Base-by-base conservation (phyloP, 495 filamentous ascomycete species). In the Ascobolus immersus region DNA sequence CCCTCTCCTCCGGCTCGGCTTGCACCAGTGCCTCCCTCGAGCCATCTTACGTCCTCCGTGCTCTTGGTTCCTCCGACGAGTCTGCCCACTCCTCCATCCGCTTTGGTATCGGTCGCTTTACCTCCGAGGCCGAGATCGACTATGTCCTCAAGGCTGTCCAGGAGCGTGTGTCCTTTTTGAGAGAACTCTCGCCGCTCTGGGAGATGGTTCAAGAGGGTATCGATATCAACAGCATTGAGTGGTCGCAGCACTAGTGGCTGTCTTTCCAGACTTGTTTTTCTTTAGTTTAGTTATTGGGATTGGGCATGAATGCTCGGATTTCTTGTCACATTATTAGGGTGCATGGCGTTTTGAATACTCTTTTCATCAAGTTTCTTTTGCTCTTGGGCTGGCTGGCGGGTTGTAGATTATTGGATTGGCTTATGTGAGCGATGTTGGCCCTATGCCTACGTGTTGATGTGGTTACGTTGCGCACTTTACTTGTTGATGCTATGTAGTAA, bases 131-230 rank as follows among this genome's bases (percentile, higher is more conserved):
- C 21, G 86, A 96, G 60, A 89, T 96, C 33, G 86, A 96, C 53
- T 96, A 96, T 46, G 86, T 96, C 18, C 57, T 96, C 34, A 90
- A 93, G 58, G 86, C 86, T 1, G 86, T 94, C 12, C 65, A 60
- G 50, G 78, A 81, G 43, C 67, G 86, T 27, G 86, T 96, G 22
- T 69, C 65, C 11, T 92, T 94, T 60, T 61, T 96, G 47, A 65
- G 86, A 44, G 86, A 96, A 60, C 61, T 99, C 49, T 92, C 80
- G 52, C 86, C 86, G 33, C 55, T 99, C 42, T 99, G 86, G 86
- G 86, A 99, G 57, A 54, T 99, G 39, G 86, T 99, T 9, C 89
- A 99, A 55, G 89, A 94, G 54, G 86, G 86, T 2, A 64, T 94
- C 42, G 86, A 86, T 42, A 55, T 99, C 49, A 80, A 84, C 53